phyloP scores from a whole-genome alignment of 163 green algal genomes.

The Scenedesmus sp. region DNA sequence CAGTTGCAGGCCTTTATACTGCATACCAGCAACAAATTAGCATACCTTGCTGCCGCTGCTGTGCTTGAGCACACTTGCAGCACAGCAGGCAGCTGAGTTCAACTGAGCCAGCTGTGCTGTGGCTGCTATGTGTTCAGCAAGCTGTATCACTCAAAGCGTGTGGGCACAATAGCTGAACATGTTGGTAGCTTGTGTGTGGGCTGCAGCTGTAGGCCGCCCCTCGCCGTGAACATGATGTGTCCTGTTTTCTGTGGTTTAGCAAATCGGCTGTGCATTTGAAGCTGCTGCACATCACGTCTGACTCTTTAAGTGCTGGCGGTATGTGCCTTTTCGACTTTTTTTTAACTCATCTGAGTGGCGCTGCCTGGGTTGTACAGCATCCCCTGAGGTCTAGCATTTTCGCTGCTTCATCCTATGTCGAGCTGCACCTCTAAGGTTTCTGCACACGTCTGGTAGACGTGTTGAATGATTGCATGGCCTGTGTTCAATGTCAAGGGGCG shows the following conservation, averaged over 20 bases:
- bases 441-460: not conserved
- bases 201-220: not conserved
- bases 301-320: not conserved
- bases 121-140: not conserved
- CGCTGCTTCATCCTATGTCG: not conserved
- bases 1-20: no score
- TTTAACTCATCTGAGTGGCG: no score
- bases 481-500: not conserved
- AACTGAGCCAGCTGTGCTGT: not conserved
- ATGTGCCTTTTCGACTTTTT: no score
- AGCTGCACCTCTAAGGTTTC: not conserved
- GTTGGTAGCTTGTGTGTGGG: not conserved
- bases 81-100: not conserved
- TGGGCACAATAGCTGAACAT: not conserved
- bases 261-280: not conserved
- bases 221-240: not conserved
- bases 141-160: not conserved
- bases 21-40: no score
- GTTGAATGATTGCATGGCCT: no score
- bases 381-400: not conserved
- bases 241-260: not conserved
- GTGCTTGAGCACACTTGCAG: no score
- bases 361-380: constrained; percentile 1
- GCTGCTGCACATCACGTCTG: not conserved
- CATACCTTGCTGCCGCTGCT: no score